A percentile compares a stretch with the other conserved stretches of the same genome.
phyloP scores from a whole-genome alignment of 1,284 basidiomycete genomes.

The Ustilago cynodontis region DNA sequence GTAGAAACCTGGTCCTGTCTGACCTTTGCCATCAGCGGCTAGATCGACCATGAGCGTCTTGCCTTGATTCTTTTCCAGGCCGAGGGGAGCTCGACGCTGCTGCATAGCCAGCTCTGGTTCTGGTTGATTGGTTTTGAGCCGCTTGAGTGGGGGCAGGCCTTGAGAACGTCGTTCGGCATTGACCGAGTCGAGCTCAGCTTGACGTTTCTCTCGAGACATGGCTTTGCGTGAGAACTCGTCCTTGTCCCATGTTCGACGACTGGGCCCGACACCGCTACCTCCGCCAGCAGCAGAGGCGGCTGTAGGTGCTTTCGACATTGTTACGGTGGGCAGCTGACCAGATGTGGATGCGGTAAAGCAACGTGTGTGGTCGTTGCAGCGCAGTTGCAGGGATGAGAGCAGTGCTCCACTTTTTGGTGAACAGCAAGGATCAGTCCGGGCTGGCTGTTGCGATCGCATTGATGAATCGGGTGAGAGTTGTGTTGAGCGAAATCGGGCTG shows the following conservation, averaged over 20 bases:
- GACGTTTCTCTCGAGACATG: slow-evolving; percentile 60
- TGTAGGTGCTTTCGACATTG: slow-evolving; percentile 26
- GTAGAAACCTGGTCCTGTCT: slow-evolving; percentile 70
- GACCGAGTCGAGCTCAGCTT: slow-evolving; percentile 57
- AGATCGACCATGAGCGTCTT: slow-evolving; percentile 67
- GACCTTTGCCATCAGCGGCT: slow-evolving; percentile 37
- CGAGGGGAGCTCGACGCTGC: slow-evolving; percentile 53
- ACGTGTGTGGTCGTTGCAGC: neutral
- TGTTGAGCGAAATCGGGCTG: slow-evolving; percentile 4
- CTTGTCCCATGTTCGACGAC: slow-evolving; percentile 64
- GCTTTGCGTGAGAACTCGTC: slow-evolving; percentile 60
- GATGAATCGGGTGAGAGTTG: neutral
- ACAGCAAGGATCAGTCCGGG: neutral
- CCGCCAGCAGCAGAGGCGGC: slow-evolving; percentile 6
- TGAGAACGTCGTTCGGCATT: slow-evolving; percentile 56
- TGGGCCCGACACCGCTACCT: slow-evolving; percentile 57
- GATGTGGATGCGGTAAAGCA: too few species aligned
- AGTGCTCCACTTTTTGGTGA: slow-evolving; percentile 11
- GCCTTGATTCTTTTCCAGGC: slow-evolving; percentile 61
- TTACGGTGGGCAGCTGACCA: neutral
- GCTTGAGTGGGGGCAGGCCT: slow-evolving; percentile 55
- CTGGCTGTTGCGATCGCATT: slow-evolving; percentile 11
- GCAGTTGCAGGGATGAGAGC: neutral
- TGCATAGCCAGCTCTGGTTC: slow-evolving; percentile 64
- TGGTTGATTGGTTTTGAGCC: slow-evolving; percentile 54